Base-by-base conservation (phyloP, 148 eudicot genomes). In the Salicornia ramosissima region DNA sequence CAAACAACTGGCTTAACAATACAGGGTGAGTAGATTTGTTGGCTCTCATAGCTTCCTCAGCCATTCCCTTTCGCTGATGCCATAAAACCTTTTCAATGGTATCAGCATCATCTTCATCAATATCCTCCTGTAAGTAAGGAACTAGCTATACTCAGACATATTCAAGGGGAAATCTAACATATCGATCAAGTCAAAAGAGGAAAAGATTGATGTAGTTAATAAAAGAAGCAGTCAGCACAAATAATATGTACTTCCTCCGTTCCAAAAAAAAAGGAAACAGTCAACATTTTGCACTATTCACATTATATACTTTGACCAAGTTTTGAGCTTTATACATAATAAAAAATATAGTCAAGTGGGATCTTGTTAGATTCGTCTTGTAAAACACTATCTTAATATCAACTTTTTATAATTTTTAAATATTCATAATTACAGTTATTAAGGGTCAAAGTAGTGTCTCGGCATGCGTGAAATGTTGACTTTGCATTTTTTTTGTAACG, bases 41-140 rank as follows among this genome's bases (percentile, higher is more conserved):
- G 71, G 79, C 82, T 75, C 78, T 84, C 69, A 54, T 65, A 62
- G 99, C 97, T 81, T 95, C 99, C 75, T 91, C 99, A 52, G 97
- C 97, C 76, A 80, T 89, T 71, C 99, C 99, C 83, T 75, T 87
- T 29, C 90, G 91, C 72, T 95, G 99, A 86, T 95, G 99, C 96
- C 97, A 95, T 71, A 87, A 80, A 40, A 95, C 97, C 80, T 82
- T 91, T 78, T 95, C 97, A 83, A 91, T 95, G 0, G 84, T 77
- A 67, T 91, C 96, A 40, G 83, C 83, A 77, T 91, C 97, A 74
- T 95, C 99, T 82, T 89, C 99, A 71, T 91, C 96, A 67, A 78
- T 69, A 50, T 90, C 96, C 28, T 91, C 97, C 99, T 94, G 80
- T 49, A 64, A 54, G 57, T 26, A 67, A 65, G 14, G 75, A 42